Conservation (phyloP, 352 stramenopile genomes). For the Plasmopara muralis region DNA sequence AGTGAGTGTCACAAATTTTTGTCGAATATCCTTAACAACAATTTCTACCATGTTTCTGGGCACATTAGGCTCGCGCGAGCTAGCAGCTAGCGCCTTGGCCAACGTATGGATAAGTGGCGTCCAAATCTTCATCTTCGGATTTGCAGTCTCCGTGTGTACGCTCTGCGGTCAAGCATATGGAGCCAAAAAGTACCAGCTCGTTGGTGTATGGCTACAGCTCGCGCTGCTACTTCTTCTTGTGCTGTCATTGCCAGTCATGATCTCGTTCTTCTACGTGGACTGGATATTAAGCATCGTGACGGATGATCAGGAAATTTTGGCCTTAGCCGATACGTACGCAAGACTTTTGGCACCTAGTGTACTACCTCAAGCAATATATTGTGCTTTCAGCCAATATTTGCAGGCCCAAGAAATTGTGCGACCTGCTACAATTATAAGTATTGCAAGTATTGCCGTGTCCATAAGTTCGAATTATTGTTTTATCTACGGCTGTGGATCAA, state of each 20-base stretch:
- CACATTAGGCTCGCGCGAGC: constrained; percentile 62
- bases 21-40: constrained; percentile 67
- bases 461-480: constrained; percentile 67
- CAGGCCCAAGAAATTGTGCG: constrained; percentile 75
- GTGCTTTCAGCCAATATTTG: constrained; percentile 67
- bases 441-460: constrained; percentile 56
- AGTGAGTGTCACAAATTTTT: constrained; percentile 77
- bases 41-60: constrained; percentile 78
- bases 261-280: constrained; percentile 81
- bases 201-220: constrained; percentile 76
- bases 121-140: constrained; percentile 76
- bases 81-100: constrained; percentile 61
- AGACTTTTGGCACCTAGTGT: constrained; percentile 53
- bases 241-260: constrained; percentile 63
- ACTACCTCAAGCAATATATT: constrained; percentile 65
- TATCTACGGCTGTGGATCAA: constrained; percentile 62
- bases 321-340: constrained; percentile 59
- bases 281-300: constrained; percentile 57
- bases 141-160: constrained; percentile 72
- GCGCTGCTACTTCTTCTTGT: constrained; percentile 61
- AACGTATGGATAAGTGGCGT: constrained; percentile 77
- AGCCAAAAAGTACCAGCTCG: constrained; percentile 69
- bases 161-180: constrained; percentile 76
- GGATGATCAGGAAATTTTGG: constrained; percentile 53
- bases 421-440: constrained; percentile 72